Evolutionary conservation across 2,329 filamentous ascomycete species (phyloP).

Genomic region (Orbilia javanica): DNA sequence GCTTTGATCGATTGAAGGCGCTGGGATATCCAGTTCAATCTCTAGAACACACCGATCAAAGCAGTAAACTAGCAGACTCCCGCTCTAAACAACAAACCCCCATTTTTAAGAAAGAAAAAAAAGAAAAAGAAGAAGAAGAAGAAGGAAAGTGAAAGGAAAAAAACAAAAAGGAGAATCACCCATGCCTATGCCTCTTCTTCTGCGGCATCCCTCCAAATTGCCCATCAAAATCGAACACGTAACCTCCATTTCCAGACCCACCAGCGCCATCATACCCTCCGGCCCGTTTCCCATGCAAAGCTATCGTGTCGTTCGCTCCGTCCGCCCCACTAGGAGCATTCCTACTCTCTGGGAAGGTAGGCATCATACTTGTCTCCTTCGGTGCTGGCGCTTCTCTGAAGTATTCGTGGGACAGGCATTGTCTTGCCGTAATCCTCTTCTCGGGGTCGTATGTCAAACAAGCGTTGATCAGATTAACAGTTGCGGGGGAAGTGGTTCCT

Average conservation of each 20-base stretch:
- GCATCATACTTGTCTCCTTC: conserved; percentile 63
- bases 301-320: conserved; percentile 32
- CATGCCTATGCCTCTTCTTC: conserved; percentile 54
- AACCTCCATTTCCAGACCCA: conserved; percentile 33
- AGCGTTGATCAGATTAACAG: conserved; percentile 77
- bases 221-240: conserved; percentile 57
- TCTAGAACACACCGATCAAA: too few relatives aligned
- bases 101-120: not conserved
- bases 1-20: too few relatives aligned
- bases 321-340: conserved; percentile 59
- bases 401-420: conserved; percentile 88
- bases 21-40: too few relatives aligned
- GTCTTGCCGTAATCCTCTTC: conserved; percentile 85
- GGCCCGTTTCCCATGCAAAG: conserved; percentile 50
- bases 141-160: too few relatives aligned
- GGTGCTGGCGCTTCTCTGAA: conserved; percentile 74
- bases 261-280: conserved; percentile 40
- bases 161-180: conserved; percentile 18
- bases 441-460: conserved; percentile 93
- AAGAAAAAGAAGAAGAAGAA: not conserved
- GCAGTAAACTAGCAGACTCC: too few relatives aligned
- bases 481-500: conserved; percentile 62
- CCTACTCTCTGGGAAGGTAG: conserved; percentile 64
- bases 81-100: not conserved
- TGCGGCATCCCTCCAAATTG: conserved; percentile 56